These are phyloP conservation scores for Kodamaea plutei DNA, from an alignment of 1,139 yeast genomes.

Conservation along the genomic window DNA sequence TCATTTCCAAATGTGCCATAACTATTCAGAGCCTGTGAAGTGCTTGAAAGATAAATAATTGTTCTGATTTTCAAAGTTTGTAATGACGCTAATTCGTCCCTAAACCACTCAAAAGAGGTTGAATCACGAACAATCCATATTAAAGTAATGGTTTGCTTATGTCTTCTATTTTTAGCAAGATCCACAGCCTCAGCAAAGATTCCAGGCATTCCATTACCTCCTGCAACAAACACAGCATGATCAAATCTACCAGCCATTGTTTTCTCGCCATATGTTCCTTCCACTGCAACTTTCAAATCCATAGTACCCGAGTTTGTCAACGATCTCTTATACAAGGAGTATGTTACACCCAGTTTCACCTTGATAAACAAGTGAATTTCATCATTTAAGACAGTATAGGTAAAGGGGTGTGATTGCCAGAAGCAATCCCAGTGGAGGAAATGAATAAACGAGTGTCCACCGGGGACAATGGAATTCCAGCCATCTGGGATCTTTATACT, in stretches of 20 bases:
- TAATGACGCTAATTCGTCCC: constrained; percentile 16
- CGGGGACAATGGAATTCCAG: constrained; percentile 47
- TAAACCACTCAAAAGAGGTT: constrained; percentile 18
- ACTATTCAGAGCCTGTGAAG: not conserved
- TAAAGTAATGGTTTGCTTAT: constrained; percentile 14
- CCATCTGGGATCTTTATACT: constrained; percentile 35
- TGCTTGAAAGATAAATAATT: constrained; percentile 15
- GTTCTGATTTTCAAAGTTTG: constrained; percentile 14
- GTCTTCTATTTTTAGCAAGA: constrained; percentile 8
- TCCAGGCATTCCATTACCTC: constrained; percentile 28
- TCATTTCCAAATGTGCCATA: constrained; percentile 5
- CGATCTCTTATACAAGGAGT: constrained; percentile 25
- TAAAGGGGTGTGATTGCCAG: constrained; percentile 75
- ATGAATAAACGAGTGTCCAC: constrained; percentile 62
- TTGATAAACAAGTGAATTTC: constrained; percentile 38
- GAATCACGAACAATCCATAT: constrained; percentile 21
- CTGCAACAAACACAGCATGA: constrained; percentile 23
- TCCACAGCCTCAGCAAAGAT: constrained; percentile 19
- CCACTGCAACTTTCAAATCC: constrained; percentile 19
- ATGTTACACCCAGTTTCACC: constrained; percentile 45
- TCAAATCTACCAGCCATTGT: constrained; percentile 18
- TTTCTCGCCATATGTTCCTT: constrained; percentile 23
- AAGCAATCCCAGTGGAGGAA: constrained; percentile 50
- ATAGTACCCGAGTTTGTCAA: constrained; percentile 15
- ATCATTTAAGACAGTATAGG: constrained; percentile 42